Percentiles rank a stretch among this genome's conserved stretches.
These are phyloP conservation scores for Casuarina cunninghamiana DNA, from an alignment of 306 rosid genomes.

Conservation along the genomic window DNA sequence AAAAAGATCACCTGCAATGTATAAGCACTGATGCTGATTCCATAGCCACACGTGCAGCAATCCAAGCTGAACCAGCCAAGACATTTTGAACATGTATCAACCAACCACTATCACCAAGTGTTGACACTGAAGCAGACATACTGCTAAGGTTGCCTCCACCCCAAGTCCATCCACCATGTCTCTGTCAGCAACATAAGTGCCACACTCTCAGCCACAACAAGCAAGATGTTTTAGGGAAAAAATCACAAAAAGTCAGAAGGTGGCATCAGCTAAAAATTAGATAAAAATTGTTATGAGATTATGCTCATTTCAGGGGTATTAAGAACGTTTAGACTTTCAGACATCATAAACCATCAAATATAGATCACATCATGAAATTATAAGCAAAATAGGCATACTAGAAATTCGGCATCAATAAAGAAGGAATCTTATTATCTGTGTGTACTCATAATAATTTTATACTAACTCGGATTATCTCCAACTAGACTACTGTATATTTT, in stretches of 20 bases:
- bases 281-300: neutral
- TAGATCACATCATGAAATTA: neutral
- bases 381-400: constrained; percentile 16
- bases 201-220: constrained; percentile 19
- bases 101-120: constrained; percentile 98
- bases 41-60: constrained; percentile 91
- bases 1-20: constrained; percentile 77
- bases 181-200: constrained; percentile 47
- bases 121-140: constrained; percentile 96
- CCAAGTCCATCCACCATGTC: constrained; percentile 98
- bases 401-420: constrained; percentile 2
- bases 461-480: neutral
- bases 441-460: neutral
- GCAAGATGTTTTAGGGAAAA: neutral
- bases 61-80: constrained; percentile 98
- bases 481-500: no score
- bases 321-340: constrained; percentile 2
- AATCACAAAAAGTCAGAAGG: constrained; percentile 23
- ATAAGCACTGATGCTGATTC: constrained; percentile 94
- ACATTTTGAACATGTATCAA: constrained; percentile 78
- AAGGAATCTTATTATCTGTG: neutral
- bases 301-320: neutral
- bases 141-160: constrained; percentile 99
- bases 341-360: neutral
- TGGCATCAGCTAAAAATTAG: constrained; percentile 11